Conservation (phyloP, 768 basidiomycete genomes). For the Mycena chlorophos region DNA sequence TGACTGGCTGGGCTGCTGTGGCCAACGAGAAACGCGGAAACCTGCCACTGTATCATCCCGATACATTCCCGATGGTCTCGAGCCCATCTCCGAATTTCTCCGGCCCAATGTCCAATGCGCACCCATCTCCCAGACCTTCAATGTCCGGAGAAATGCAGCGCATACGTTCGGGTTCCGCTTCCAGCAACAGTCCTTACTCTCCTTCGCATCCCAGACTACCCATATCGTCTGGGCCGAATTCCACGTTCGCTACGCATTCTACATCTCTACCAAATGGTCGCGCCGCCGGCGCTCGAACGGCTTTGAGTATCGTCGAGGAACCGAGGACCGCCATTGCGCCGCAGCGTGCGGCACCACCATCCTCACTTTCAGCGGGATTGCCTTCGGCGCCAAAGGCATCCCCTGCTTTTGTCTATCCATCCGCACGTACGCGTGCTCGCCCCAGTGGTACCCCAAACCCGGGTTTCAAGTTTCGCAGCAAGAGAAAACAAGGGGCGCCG, state of each 20-base stretch:
- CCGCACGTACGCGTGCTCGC: conserved; percentile 22
- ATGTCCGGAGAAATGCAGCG: no score
- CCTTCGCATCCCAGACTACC: conserved; percentile 1
- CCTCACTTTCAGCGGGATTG: no score
- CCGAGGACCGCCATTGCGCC: no score
- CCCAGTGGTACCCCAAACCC: conserved; percentile 6
- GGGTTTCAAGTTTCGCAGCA: conserved; percentile 14
- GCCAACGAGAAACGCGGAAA: conserved; percentile 17
- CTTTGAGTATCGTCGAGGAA: no score
- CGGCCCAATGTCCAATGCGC: no score
- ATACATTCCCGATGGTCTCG: no score
- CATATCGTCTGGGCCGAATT: background rate
- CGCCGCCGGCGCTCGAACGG: no score
- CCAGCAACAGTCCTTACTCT: conserved; percentile 9
- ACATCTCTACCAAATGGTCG: no score
- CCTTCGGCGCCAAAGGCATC: background rate
- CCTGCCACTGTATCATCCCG: conserved; percentile 10
- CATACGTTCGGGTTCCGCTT: background rate
- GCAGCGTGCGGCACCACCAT: no score
- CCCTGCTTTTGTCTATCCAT: conserved; percentile 23
- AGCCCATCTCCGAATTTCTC: no score
- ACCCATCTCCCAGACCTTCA: background rate
- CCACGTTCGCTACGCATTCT: background rate
- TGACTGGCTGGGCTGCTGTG: conserved; percentile 18
- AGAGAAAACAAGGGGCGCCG: conserved; percentile 11